A percentile compares a stretch with the other conserved stretches of the same genome.
Evolutionary conservation across 345 rosid genomes (phyloP).

Genomic region (Murraya koenigii): DNA sequence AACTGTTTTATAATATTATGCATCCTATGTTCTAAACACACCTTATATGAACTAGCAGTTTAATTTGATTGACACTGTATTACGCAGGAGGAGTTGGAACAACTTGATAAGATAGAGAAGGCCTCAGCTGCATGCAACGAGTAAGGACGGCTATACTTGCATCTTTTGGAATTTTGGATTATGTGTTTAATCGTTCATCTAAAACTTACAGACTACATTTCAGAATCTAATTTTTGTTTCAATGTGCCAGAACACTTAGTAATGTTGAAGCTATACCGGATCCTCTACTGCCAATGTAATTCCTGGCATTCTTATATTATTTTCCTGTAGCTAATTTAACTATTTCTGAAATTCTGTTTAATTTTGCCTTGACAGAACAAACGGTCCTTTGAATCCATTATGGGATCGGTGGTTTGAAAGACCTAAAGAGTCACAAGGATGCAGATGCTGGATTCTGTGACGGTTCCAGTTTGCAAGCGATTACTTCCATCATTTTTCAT

Average conservation of each 20-base stretch:
- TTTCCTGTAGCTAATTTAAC: not conserved
- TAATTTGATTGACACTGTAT: not conserved
- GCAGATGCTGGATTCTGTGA: conserved; percentile 76
- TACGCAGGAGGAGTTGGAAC: conserved; percentile 75
- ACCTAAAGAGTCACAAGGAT: conserved; percentile 56
- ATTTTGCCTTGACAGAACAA: conserved; percentile 50
- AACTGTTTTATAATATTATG: too few relatives aligned
- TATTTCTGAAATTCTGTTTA: not conserved
- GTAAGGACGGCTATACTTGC: conserved; percentile 37
- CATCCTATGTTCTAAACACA: too few relatives aligned
- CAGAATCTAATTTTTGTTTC: conserved; percentile 9
- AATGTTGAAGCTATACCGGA: conserved; percentile 62
- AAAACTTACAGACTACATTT: not conserved
- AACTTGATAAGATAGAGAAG: conserved; percentile 63
- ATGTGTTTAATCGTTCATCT: not conserved
- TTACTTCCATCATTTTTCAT: not conserved
- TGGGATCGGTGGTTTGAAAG: conserved; percentile 97
- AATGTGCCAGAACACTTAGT: conserved; percentile 46
- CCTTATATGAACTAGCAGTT: not conserved
- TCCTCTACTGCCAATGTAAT: conserved; percentile 73
- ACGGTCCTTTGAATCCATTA: conserved; percentile 53
- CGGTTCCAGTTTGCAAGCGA: conserved; percentile 14
- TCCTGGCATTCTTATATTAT: not conserved
- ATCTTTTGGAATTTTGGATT: not conserved
- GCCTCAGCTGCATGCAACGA: conserved; percentile 73